These are phyloP conservation scores for Aspergillus vadensis DNA, from an alignment of 2,329 filamentous ascomycete species.

Conservation along the genomic window DNA sequence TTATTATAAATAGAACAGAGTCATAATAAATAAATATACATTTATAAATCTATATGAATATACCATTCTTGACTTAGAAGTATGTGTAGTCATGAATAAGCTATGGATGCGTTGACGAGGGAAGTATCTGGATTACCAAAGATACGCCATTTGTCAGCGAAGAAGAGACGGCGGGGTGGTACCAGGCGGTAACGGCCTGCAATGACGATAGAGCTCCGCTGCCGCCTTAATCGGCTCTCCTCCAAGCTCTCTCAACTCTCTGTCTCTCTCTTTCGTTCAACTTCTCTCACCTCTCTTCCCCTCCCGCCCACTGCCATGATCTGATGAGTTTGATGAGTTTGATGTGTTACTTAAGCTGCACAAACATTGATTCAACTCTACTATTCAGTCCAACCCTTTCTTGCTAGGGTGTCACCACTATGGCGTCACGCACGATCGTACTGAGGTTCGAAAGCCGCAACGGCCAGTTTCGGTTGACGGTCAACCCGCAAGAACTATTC, in stretches of 20 bases:
- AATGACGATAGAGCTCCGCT: slow-evolving; percentile 31
- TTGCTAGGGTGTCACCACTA: slow-evolving; percentile 19
- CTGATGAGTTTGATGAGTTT: slow-evolving; percentile 7
- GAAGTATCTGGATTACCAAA: slow-evolving; percentile 9
- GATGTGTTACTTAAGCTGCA: background rate
- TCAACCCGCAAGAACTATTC: slow-evolving; percentile 75
- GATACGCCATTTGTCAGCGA: background rate
- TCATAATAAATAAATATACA: slow-evolving; percentile 1
- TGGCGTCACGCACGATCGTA: slow-evolving; percentile 64
- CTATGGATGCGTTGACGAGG: too few species aligned
- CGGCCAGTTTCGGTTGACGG: slow-evolving; percentile 83
- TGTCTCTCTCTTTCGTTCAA: background rate
- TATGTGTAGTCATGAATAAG: background rate
- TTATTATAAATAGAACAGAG: slow-evolving; percentile 7
- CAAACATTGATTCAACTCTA: background rate
- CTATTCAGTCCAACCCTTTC: background rate
- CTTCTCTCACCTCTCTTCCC: background rate
- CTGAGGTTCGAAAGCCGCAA: slow-evolving; percentile 87
- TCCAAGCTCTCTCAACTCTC: slow-evolving; percentile 7
- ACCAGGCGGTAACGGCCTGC: slow-evolving; percentile 6
- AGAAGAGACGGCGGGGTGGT: slow-evolving; percentile 7
- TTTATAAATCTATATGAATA: background rate
- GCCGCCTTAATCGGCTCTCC: slow-evolving; percentile 17
- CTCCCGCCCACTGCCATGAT: background rate
- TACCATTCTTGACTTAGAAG: too few species aligned